These are phyloP conservation scores for Aulographum hederae DNA, from an alignment of 2,329 filamentous ascomycete species.

Conservation along the genomic window DNA sequence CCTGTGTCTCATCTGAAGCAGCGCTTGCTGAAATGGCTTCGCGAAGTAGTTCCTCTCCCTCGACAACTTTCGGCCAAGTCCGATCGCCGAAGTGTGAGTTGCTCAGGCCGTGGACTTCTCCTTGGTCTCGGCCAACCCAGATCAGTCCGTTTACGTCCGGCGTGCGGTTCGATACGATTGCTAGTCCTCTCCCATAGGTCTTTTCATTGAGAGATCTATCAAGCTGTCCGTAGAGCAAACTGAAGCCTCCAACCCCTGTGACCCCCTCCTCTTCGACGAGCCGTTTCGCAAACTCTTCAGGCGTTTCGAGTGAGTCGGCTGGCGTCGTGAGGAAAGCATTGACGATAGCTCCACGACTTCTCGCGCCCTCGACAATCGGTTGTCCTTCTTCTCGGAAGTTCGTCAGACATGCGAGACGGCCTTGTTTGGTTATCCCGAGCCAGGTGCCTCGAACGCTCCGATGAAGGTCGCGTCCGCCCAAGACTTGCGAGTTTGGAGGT, in stretches of 20 bases:
- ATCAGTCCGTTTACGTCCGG: constrained; percentile 29
- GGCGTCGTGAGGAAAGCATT: constrained; percentile 37
- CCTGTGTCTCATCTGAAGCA: constrained; percentile 22
- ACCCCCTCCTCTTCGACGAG: constrained; percentile 36
- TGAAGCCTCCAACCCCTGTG: constrained; percentile 43
- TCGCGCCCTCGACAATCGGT: constrained; percentile 23
- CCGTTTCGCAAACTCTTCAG: constrained; percentile 32
- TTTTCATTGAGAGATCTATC: constrained; percentile 7
- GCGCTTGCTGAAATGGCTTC: constrained; percentile 29
- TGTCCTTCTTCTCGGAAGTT: constrained; percentile 40
- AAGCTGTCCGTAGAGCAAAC: constrained; percentile 38
- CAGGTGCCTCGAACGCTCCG: constrained; percentile 42
- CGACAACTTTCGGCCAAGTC: constrained; percentile 42
- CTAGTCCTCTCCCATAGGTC: constrained; percentile 22
- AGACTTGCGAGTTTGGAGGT: constrained; percentile 32
- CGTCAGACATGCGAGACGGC: constrained; percentile 42
- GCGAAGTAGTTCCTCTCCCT: constrained; percentile 35
- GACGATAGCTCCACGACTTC: constrained; percentile 40
- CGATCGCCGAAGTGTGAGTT: constrained; percentile 41
- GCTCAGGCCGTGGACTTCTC: constrained; percentile 39
- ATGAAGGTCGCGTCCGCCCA: constrained; percentile 43
- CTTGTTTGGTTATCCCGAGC: constrained; percentile 42
- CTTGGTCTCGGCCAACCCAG: constrained; percentile 28
- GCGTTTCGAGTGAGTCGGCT: constrained; percentile 19
- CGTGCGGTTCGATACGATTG: constrained; percentile 45